Evolutionary conservation across 2,329 filamentous ascomycete species (phyloP).

Genomic region (Alternaria panax): DNA sequence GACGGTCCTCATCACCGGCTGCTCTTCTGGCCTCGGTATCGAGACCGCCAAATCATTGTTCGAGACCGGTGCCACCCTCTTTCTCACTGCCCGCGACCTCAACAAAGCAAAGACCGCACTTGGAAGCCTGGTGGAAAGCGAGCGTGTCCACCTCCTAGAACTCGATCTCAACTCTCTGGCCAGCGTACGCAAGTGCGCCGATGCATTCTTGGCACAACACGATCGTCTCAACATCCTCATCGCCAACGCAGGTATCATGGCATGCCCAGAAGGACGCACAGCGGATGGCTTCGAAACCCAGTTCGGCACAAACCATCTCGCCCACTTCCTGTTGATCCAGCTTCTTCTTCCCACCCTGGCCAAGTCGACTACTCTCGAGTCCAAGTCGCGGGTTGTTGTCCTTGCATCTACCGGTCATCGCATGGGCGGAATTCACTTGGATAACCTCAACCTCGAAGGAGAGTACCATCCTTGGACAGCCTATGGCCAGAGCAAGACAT

Average conservation of each 20-base stretch:
- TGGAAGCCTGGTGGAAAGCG: constrained; percentile 29
- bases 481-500: constrained; percentile 61
- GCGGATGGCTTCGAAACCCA: constrained; percentile 57
- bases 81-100: constrained; percentile 50
- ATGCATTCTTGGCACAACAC: constrained; percentile 27
- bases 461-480: constrained; percentile 50
- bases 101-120: constrained; percentile 30
- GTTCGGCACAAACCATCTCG: constrained; percentile 63
- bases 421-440: constrained; percentile 16
- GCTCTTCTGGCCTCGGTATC: constrained; percentile 24
- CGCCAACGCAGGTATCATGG: constrained; percentile 36
- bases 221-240: constrained; percentile 28
- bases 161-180: constrained; percentile 33
- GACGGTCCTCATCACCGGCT: constrained; percentile 26
- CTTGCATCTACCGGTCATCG: constrained; percentile 28
- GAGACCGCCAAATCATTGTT: constrained; percentile 51
- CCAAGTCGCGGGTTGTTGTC: constrained; percentile 35
- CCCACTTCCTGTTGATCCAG: constrained; percentile 63
- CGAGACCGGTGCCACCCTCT: constrained; percentile 57
- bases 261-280: constrained; percentile 28
- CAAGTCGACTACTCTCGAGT: constrained; percentile 47
- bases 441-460: constrained; percentile 53
- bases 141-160: constrained; percentile 29
- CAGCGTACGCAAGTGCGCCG: constrained; percentile 27
- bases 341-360: constrained; percentile 58